phyloP scores from a whole-genome alignment of 441 rosid species.

The Erodium trifolium region DNA sequence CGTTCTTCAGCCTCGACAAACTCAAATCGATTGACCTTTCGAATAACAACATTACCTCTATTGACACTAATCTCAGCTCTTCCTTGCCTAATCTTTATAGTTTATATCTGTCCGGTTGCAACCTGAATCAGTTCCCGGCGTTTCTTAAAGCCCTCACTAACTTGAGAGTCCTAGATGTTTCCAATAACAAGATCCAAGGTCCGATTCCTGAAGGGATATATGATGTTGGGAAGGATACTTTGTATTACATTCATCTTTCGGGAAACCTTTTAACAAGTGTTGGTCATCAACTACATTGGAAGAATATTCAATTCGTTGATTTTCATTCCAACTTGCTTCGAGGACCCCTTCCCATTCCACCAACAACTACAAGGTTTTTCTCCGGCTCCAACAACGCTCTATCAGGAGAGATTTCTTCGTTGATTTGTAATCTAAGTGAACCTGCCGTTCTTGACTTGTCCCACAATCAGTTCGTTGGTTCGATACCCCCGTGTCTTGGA shows the following conservation, averaged over 20 bases:
- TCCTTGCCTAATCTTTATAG: conserved; percentile 1
- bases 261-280: too few species aligned
- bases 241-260: too few species aligned
- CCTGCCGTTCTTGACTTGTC: too few species aligned
- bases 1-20: neutral
- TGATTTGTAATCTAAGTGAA: too few species aligned
- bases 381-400: neutral
- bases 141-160: conserved; percentile 13
- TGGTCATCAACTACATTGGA: too few species aligned
- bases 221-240: neutral
- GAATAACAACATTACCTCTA: too few species aligned
- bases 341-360: neutral
- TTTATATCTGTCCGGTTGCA: conserved; percentile 21
- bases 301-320: too few species aligned
- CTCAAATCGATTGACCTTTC: neutral
- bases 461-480: too few species aligned
- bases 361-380: neutral
- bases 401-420: neutral
- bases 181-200: too few species aligned
- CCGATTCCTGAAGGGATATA: too few species aligned
- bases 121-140: conserved; percentile 21
- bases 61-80: neutral
- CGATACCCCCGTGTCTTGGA: too few species aligned
- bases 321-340: too few species aligned
- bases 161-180: conserved; percentile 16